phyloP scores from a whole-genome alignment of 768 basidiomycete genomes.

The Amyloporia xantha region DNA sequence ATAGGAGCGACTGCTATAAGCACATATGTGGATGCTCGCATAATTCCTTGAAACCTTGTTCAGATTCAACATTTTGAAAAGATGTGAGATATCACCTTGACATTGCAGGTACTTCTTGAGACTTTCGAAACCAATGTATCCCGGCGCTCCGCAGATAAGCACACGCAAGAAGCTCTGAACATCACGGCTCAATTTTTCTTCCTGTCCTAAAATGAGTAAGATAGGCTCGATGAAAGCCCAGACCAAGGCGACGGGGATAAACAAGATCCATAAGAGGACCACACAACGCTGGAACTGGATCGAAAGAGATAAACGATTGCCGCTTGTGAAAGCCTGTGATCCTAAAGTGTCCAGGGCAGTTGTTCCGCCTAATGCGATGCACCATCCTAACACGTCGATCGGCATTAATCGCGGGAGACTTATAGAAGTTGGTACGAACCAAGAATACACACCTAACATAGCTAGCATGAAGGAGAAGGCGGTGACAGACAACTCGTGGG shows the following conservation, averaged over 20 bases:
- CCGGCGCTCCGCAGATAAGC: slow-evolving; percentile 59
- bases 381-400: slow-evolving; percentile 52
- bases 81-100: slow-evolving; percentile 47
- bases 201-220: slow-evolving; percentile 57
- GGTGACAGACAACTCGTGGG: slow-evolving; percentile 61
- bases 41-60: slow-evolving; percentile 46
- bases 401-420: not conserved
- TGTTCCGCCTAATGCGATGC: slow-evolving; percentile 70
- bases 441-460: slow-evolving; percentile 51
- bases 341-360: slow-evolving; percentile 74
- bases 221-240: slow-evolving; percentile 65
- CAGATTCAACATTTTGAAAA: not conserved
- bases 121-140: slow-evolving; percentile 69
- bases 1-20: slow-evolving; percentile 56
- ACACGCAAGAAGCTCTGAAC: slow-evolving; percentile 63
- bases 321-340: slow-evolving; percentile 70
- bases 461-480: slow-evolving; percentile 75
- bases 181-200: slow-evolving; percentile 45
- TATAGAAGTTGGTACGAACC: slow-evolving; percentile 42
- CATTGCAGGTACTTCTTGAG: slow-evolving; percentile 78
- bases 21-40: slow-evolving; percentile 63
- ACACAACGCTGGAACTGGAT: slow-evolving; percentile 68
- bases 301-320: slow-evolving; percentile 48
- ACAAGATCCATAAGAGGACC: slow-evolving; percentile 53
- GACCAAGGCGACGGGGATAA: slow-evolving; percentile 53